Conservation (phyloP, 345 rosid species). For the Diplotaxis tenuifolia region DNA sequence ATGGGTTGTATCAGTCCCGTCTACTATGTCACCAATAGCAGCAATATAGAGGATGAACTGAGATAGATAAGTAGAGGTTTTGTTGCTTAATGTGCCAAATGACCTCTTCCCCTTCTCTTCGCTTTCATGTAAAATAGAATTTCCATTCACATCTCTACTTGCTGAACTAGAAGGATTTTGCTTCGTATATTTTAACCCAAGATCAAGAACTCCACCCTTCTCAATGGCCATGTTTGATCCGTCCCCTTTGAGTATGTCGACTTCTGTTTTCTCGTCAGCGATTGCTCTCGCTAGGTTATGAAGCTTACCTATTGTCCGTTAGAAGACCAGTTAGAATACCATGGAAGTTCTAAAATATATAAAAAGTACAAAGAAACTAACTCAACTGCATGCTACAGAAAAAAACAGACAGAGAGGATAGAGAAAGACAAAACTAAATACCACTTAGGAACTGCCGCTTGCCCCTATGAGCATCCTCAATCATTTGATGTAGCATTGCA, state of each 20-base stretch:
- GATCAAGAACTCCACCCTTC: slow-evolving; percentile 80
- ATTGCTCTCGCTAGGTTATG: slow-evolving; percentile 96
- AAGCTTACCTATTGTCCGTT: slow-evolving; percentile 69
- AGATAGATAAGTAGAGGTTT: slow-evolving; percentile 79
- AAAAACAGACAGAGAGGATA: slow-evolving; percentile 4
- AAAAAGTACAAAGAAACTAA: slow-evolving; percentile 19
- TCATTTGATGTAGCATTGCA: slow-evolving; percentile 88
- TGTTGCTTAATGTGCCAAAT: slow-evolving; percentile 73
- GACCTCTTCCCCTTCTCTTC: slow-evolving; percentile 74
- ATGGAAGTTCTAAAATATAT: slow-evolving; percentile 7
- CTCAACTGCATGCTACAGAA: slow-evolving; percentile 7
- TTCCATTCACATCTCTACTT: slow-evolving; percentile 47
- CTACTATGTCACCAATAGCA: slow-evolving; percentile 96
- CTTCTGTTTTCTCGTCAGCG: slow-evolving; percentile 82
- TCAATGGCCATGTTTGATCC: slow-evolving; percentile 51
- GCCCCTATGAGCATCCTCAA: slow-evolving; percentile 96
- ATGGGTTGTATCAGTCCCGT: slow-evolving; percentile 96
- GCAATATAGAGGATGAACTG: slow-evolving; percentile 93
- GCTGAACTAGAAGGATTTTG: slow-evolving; percentile 46
- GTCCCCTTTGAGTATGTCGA: slow-evolving; percentile 50
- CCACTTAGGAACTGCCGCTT: slow-evolving; percentile 97
- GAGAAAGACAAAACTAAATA: slow-evolving; percentile 32
- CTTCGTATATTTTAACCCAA: slow-evolving; percentile 67
- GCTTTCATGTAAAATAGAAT: slow-evolving; percentile 53
- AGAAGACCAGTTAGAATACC: slow-evolving; percentile 28